Base-by-base conservation (phyloP, 106 monocot genomes). In the Apostasia ramifera region DNA sequence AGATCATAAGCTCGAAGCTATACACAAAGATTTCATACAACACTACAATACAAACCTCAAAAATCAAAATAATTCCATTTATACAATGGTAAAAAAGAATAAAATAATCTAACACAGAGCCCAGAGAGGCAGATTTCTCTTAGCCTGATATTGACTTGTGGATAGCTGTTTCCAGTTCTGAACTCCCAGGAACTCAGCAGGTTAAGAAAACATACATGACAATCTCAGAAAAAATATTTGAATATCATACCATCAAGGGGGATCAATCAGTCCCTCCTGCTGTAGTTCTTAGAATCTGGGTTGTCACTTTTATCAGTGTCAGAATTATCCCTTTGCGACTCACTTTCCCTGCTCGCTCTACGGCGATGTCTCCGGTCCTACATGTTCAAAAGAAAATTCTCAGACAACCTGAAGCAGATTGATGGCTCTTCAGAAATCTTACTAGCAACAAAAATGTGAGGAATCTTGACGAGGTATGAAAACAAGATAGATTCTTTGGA, bases 291-390 rank as follows among this genome's bases (percentile, higher is more conserved):
- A 6, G 80, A 73, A 61, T 92, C 92, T 5, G 79, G 77, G 57
- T 82, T 84, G 64, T 83, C 90, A 48, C 80, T 94, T 78, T 80
- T 85, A 12, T 94, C 87, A 0, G 84, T 94, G 70, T 94, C 86
- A 6, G 82, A 92, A 46, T 69, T 88, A 12, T 88, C 91, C 56
- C 59, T 81, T 42, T 82, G 91, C 40, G 72, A 74, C 40, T 87
- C 87, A 38, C 63, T 67, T 40, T 89, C 93, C 14, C 45, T 54
- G 40, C 59, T 87, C 56, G 70, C 82, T 57, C 55, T 73, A 2
- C 76, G 66, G 2, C 85, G 79, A 47, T 78, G 86, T 63, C 86
- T 84, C 71, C 93, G 83, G 66, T 93, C 88, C 92, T 92, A 67
- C 70, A 74, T n/a, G 47, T 15, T 44, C 26, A 26, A 26, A 26